phyloP scores from a whole-genome alignment of 169 alveolate species.

The Sarcocystis neurona region DNA sequence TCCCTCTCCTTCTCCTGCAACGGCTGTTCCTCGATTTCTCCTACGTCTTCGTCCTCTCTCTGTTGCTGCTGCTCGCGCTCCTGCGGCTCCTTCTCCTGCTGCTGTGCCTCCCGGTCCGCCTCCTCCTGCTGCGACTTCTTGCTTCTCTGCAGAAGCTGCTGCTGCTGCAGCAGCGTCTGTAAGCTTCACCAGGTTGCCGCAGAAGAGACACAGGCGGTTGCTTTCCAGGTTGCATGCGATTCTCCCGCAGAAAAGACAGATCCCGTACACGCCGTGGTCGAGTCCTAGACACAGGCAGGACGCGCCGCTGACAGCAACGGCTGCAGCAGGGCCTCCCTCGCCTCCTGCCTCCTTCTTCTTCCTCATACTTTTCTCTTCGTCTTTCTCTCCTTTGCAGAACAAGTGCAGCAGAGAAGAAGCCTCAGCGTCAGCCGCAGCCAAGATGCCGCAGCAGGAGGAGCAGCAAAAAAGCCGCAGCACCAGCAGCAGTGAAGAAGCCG shows the following conservation, averaged over 20 bases:
- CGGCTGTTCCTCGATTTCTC: too few species aligned
- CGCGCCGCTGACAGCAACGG: not conserved
- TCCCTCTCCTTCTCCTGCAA: too few species aligned
- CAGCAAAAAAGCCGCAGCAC: not conserved
- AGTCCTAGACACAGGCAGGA: conserved; percentile 4
- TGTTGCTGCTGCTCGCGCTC: too few species aligned
- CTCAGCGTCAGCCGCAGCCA: not conserved
- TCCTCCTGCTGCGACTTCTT: too few species aligned
- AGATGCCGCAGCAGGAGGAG: not conserved
- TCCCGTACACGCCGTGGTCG: conserved; percentile 30
- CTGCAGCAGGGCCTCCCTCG: not conserved
- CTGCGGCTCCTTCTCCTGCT: too few species aligned
- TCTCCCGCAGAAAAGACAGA: conserved; percentile 19
- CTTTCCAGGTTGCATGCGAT: conserved; percentile 30
- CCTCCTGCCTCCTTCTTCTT: not conserved
- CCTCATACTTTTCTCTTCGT: not conserved
- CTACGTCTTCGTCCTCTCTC: too few species aligned
- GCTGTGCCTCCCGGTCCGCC: too few species aligned
- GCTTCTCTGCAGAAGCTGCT: not conserved
- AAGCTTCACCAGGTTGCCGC: not conserved
- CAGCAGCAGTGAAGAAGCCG: not conserved
- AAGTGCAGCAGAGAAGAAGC: not conserved
- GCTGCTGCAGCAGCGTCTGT: too few species aligned
- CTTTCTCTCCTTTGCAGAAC: not conserved
- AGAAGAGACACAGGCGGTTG: conserved; percentile 15